A percentile compares a stretch with the other conserved stretches of the same genome.
Evolutionary conservation across 352 stramenopile genomes (phyloP).

Genomic region (Pythium sp.): DNA sequence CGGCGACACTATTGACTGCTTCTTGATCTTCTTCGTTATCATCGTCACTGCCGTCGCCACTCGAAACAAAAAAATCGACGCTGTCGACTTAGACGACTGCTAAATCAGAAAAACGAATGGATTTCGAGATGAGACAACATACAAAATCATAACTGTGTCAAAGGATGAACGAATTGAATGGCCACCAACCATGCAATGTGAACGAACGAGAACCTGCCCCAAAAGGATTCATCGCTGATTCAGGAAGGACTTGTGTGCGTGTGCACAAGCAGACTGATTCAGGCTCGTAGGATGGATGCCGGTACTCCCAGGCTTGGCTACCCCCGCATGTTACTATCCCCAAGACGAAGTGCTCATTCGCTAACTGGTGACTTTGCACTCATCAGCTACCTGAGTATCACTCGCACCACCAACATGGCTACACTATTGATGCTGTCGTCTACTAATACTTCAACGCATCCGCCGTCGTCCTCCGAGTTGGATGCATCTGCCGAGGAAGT

Average conservation of each 20-base stretch:
- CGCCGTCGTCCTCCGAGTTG: neutral
- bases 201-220: neutral
- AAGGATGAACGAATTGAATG: too few species aligned
- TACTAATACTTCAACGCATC: neutral
- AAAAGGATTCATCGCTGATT: neutral
- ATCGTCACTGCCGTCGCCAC: too few species aligned
- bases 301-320: neutral
- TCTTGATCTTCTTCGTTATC: too few species aligned
- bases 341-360: neutral
- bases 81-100: too few species aligned
- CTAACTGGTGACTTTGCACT: neutral
- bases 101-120: neutral
- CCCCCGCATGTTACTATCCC: neutral
- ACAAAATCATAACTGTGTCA: neutral
- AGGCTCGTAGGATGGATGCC: neutral
- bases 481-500: too few species aligned
- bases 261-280: neutral
- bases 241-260: too few species aligned
- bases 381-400: neutral
- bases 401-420: neutral
- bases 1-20: too few species aligned
- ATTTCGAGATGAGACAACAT: neutral
- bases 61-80: too few species aligned
- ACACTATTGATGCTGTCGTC: neutral
- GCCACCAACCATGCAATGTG: too few species aligned